Evolutionary conservation across 352 stramenopile genomes (phyloP), one percentile per base, ranked within the genome.

Genomic region (Phytopythium chamaehyphon): DNA sequence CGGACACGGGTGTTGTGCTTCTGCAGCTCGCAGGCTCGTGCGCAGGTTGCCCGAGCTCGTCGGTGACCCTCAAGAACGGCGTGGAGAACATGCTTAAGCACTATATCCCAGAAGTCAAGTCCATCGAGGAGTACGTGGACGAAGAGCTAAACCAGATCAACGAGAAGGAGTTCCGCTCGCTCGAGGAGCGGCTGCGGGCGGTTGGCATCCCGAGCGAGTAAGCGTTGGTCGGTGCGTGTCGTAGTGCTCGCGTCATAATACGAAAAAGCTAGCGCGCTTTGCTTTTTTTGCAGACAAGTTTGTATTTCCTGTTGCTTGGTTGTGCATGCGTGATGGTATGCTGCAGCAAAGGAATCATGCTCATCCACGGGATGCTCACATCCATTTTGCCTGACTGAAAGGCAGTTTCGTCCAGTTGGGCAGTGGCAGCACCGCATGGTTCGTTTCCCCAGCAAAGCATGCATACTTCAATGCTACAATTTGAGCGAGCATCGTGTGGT

Each of bases 11-110:
- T 9, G 76, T 93, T n/a, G 88, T 97, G 33, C 71, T 59, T 33
- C 71, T 97, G 18, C 83, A 97, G 66, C 67, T 98, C 28, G 90
- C 94, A 10, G 98, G 98, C 18, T 97, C 90, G 24, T 99, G 98
- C 66, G 96, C 97, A 0, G 97, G 97, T 26, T 99, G 98, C 69
- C 96, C 97, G 12, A 97, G 79, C 58, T 98, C 92, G 22, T 96
- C 88, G 28, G 95, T 99, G 16, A 99, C 98, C 43, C 87, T 99
- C 59, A 99, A 99, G 75, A 94, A 99, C 66, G 97, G 97, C 40
- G 97, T 99, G 23, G 97, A 99, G 72, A 99, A 99, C 69, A 99
- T 99, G 98, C 83, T 99, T 28, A 99, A 98, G 92, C 97, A 99
- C 76, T 99, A 99, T 73, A 98, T 99, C 58, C 96, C 96, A 0